Percentiles rank a stretch among this genome's conserved stretches.
These are phyloP conservation scores for Misopates orontium DNA, from an alignment of 257 asterid species.

Conservation along the genomic window DNA sequence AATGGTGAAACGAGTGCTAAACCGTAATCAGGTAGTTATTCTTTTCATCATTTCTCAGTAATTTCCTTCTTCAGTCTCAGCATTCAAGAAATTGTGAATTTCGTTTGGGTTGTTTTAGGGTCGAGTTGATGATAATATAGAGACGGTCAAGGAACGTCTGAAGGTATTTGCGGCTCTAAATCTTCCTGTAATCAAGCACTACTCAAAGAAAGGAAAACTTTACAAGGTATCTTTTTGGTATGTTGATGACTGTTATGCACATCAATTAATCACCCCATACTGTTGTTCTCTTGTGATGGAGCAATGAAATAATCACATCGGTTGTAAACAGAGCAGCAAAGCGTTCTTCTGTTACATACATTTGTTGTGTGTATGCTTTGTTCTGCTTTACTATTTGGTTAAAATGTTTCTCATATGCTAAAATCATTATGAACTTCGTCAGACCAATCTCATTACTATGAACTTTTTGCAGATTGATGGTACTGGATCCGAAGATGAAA, in stretches of 20 bases:
- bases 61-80: constrained; percentile 16
- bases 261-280: constrained; percentile 7
- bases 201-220: constrained; percentile 77
- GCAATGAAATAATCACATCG: constrained; percentile 4
- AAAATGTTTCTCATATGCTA: constrained; percentile 17
- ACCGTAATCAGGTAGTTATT: constrained; percentile 71
- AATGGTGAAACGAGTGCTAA: constrained; percentile 87
- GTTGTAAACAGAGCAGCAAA: constrained; percentile 16
- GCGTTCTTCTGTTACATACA: not conserved
- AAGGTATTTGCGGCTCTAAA: constrained; percentile 61
- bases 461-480: constrained; percentile 68
- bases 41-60: constrained; percentile 11
- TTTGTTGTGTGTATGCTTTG: constrained; percentile 19
- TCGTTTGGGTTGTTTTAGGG: constrained; percentile 55
- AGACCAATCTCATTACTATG: constrained; percentile 4
- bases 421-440: not conserved
- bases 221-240: constrained; percentile 61
- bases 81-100: constrained; percentile 19
- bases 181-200: constrained; percentile 87
- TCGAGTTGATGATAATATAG: constrained; percentile 86
- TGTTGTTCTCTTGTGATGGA: constrained; percentile 21
- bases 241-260: constrained; percentile 9
- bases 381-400: constrained; percentile 16
- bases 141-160: constrained; percentile 80
- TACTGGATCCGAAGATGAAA: constrained; percentile 86